Evolutionary conservation across 768 basidiomycete species (phyloP), one percentile per base, ranked within the genome.

Genomic region (Kwoniella newhampshirensis): DNA sequence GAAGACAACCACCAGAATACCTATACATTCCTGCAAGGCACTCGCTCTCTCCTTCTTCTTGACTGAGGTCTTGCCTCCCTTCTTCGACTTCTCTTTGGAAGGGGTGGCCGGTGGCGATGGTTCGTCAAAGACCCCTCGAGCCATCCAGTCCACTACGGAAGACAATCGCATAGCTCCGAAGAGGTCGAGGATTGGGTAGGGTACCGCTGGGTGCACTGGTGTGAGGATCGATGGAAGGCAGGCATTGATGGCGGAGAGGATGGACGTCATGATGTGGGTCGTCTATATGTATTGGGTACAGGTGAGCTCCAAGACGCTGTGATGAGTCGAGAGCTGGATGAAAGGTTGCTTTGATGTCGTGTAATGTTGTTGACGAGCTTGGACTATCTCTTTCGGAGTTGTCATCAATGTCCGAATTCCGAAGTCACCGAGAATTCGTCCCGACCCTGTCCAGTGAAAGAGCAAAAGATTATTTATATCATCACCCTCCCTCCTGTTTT

Each of bases 1-100:
- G 57, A 76, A 76, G 1, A 76, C 60, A 23, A 76, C 55, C 0
- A 75, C 46, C 50, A 71, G 32, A 17, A 76, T 52, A 2, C 75
- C 75, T 18, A 67, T 45, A 17, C 62, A 54, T 45, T 76, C 75
- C 45, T 73, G 71, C 46, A 72, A 36, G 8, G 55, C 45, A 54
- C 45, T 61, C 9, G 67, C 64, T 42, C 63, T 47, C 32, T 20
- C 44, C 26, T 36, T 45, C n/a, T 23, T 40, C 40, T 50, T 59
- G 11, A 25, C 43, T 15, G 7, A 23, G 3, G 17, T 21, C 7
- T 36, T 41, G 2, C 48, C 59, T 17, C 35, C 20, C 53, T 68
- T 63, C 35, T 49, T 40, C 13, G 26, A 8, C 46, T 66, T 66
- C 1, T 37, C 32, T 25, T 39, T 56, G 12, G 35, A 15, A 3